Base-by-base conservation (phyloP, 148 eudicot species). In the Dysphania ambrosioides region DNA sequence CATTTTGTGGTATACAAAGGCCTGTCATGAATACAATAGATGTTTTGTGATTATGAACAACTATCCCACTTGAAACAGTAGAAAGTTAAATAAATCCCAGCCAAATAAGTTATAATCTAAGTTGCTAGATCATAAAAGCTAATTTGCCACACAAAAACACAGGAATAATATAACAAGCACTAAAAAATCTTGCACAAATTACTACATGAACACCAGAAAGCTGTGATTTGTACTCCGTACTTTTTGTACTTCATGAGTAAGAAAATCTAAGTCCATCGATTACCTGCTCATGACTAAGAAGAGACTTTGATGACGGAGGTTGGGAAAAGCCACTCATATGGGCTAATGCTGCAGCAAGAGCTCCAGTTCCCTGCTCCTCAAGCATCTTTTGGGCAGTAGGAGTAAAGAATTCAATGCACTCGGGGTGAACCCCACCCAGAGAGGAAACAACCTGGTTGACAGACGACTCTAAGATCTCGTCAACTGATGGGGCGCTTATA, bases 311-410 rank as follows among this genome's bases (percentile, higher is more conserved):
- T 4, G 98, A 92, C 66, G 97, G 98, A 82, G 97, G 98, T 83
- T 84, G 88, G 34, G 97, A 81, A 82, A 95, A 95, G 30, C 98
- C 98, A 82, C 98, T 92, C 86, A 95, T 69, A 58, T 89, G 95
- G 40, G 98, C 98, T 66, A 95, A 70, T n/a, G 98, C 98, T 66
- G 98, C 98, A 71, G 98, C 97, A 81, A 95, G 96, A 68, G 98
- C 93, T 75, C 74, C 71, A 18, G 90, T 82, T 73, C 98, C 98
- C 75, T 81, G 84, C 74, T 88, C 85, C 19, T 92, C 91, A 70
- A 92, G 78, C 70, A 95, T 83, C 70, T 86, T 90, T 60, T 95
- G 85, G 60, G 98, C 98, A 81, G 97, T 85, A 66, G 96, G 96
- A 71, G 92, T 86, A 82, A 95, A 95, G 82, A 83, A 95, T 79